A percentile compares a stretch with the other conserved stretches of the same genome.
These are phyloP conservation scores for Madurella fahalii DNA, from an alignment of 2,329 filamentous ascomycete genomes.

Conservation along the genomic window DNA sequence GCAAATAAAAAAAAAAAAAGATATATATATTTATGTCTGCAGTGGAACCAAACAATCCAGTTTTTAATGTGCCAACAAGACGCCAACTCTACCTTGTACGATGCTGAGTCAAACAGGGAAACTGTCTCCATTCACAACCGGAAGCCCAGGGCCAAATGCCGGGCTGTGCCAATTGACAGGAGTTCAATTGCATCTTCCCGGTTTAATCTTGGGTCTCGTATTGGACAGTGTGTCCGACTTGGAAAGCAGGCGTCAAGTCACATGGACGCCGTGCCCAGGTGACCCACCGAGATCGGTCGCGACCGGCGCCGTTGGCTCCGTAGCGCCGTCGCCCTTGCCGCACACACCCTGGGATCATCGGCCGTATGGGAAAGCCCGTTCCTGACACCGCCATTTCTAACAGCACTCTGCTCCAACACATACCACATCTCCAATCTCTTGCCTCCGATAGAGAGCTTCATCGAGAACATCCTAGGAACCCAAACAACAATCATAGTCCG, in stretches of 20 bases:
- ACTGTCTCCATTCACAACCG: too few species aligned
- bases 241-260: slow-evolving; percentile 10
- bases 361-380: slow-evolving; percentile 1
- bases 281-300: slow-evolving; percentile 27
- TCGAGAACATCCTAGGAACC: slow-evolving; percentile 1
- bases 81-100: too few species aligned
- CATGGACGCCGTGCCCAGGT: slow-evolving; percentile 16
- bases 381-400: slow-evolving; percentile 26
- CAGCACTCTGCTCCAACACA: not conserved
- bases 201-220: not conserved
- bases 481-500: not conserved
- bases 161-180: not conserved
- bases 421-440: not conserved
- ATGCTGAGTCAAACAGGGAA: too few species aligned
- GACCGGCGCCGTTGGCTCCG: slow-evolving; percentile 11
- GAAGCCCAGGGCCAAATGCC: too few species aligned
- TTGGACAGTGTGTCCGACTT: not conserved
- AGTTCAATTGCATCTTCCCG: not conserved
- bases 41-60: too few species aligned
- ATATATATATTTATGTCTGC: too few species aligned
- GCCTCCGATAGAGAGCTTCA: not conserved
- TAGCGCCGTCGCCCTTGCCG: slow-evolving; percentile 7
- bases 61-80: too few species aligned
- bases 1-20: too few species aligned
- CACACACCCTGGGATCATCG: slow-evolving; percentile 2